These are phyloP conservation scores for Talaromyces albobiverticillius DNA, from an alignment of 2,329 filamentous ascomycete species.

Conservation along the genomic window DNA sequence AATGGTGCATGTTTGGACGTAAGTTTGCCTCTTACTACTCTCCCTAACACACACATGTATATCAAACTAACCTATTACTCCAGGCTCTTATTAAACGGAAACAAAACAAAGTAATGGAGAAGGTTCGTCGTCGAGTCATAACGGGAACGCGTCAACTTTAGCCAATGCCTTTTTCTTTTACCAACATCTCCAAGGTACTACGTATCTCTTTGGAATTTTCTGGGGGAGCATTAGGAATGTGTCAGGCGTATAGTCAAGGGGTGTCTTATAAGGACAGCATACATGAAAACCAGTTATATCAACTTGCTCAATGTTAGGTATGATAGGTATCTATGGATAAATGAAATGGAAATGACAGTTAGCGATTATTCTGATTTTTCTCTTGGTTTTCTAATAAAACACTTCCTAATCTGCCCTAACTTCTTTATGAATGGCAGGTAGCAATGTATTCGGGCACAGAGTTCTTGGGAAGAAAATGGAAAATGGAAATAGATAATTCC, in stretches of 20 bases:
- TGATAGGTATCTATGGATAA: not conserved
- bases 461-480: not conserved
- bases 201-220: no score
- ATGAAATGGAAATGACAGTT: not conserved
- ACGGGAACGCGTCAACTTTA: no score
- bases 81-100: constrained; percentile 22
- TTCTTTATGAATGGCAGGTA: no score
- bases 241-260: not conserved
- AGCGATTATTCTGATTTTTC: not conserved
- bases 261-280: not conserved
- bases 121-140: no score
- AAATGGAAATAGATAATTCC: no score
- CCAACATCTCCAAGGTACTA: no score
- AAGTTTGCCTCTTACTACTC: constrained; percentile 30
- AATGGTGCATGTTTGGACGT: constrained; percentile 91
- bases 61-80: not conserved
- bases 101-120: no score
- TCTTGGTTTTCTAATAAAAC: no score
- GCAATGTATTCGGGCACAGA: not conserved
- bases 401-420: no score
- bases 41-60: not conserved
- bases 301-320: not conserved
- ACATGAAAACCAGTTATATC: not conserved
- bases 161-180: no score
- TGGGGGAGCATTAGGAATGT: not conserved